A percentile compares a stretch with the other conserved stretches of the same genome.
These are phyloP conservation scores for Metschnikowia henanensis DNA, from an alignment of 805 yeast genomes.

Conservation along the genomic window DNA sequence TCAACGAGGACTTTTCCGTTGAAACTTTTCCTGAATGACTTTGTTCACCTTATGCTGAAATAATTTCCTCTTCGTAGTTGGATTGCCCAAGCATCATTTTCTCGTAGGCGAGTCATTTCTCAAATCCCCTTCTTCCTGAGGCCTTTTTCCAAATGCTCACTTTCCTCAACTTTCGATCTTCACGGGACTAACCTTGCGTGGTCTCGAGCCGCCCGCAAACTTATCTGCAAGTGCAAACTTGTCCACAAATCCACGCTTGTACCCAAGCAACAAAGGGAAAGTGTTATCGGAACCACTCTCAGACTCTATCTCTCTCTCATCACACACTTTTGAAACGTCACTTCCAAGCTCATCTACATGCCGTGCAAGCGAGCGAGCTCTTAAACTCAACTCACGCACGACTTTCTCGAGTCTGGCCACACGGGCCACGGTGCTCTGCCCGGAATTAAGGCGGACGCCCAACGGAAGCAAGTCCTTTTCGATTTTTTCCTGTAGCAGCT, in stretches of 20 bases:
- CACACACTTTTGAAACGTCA: constrained; percentile 6
- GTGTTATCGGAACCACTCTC: neutral
- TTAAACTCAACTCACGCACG: constrained; percentile 28
- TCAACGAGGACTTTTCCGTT: too few relatives aligned
- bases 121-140: too few relatives aligned
- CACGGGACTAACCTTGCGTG: constrained; percentile 6
- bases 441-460: constrained; percentile 25
- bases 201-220: neutral
- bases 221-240: constrained; percentile 2
- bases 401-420: constrained; percentile 30
- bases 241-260: neutral
- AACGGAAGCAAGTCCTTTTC: constrained; percentile 31
- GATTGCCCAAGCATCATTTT: too few relatives aligned
- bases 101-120: too few relatives aligned
- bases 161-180: neutral
- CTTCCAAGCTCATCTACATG: constrained; percentile 9
- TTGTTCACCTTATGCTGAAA: too few relatives aligned
- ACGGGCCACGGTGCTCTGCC: constrained; percentile 22
- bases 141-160: too few relatives aligned
- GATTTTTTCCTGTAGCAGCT: constrained; percentile 24
- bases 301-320: neutral
- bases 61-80: too few relatives aligned
- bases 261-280: neutral
- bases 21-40: too few relatives aligned
- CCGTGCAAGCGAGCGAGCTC: constrained; percentile 11